Evolutionary conservation across 2,329 filamentous ascomycete species (phyloP).

Genomic region (Colletotrichum neosansevieriae): DNA sequence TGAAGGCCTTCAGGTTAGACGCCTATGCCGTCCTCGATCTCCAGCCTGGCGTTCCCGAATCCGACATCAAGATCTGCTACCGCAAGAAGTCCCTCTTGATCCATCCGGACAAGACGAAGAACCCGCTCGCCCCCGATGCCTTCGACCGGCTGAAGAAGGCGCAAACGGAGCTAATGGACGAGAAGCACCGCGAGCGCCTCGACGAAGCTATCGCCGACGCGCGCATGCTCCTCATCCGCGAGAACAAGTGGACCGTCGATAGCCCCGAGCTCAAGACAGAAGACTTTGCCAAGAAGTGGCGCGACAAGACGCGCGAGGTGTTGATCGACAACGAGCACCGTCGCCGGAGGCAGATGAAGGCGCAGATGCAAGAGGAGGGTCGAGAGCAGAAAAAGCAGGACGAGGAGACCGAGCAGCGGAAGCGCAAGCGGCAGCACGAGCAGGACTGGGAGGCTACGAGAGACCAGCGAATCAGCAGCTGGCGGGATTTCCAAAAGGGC

Average conservation of each 20-base stretch:
- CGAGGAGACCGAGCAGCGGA: constrained; percentile 83
- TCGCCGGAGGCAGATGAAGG: constrained; percentile 86
- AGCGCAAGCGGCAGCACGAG: constrained; percentile 91
- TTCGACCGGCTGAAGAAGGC: constrained; percentile 98
- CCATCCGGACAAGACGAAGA: constrained; percentile 97
- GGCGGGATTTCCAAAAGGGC: constrained; percentile 90
- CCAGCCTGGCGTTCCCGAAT: constrained; percentile 93
- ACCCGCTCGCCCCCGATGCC: constrained; percentile 90
- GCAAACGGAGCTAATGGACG: constrained; percentile 90
- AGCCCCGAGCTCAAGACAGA: constrained; percentile 87
- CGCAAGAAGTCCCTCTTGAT: constrained; percentile 99
- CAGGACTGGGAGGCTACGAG: constrained; percentile 95
- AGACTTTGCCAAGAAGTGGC: constrained; percentile 87
- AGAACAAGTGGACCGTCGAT: constrained; percentile 93
- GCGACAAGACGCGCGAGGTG: constrained; percentile 89
- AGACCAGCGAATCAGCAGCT: constrained; percentile 91
- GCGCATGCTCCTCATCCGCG: constrained; percentile 92
- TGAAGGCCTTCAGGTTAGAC: constrained; percentile 85
- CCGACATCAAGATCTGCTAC: constrained; percentile 94
- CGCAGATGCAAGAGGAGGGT: constrained; percentile 96
- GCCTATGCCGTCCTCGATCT: constrained; percentile 94
- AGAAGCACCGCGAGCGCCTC: constrained; percentile 87
- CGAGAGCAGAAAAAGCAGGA: constrained; percentile 88
- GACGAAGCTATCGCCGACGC: constrained; percentile 98
- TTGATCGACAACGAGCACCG: constrained; percentile 93